Evolutionary conservation across 1,139 yeast species (phyloP), one percentile per base, ranked within the genome.

Genomic region (Arxiozyma heterogenica): DNA sequence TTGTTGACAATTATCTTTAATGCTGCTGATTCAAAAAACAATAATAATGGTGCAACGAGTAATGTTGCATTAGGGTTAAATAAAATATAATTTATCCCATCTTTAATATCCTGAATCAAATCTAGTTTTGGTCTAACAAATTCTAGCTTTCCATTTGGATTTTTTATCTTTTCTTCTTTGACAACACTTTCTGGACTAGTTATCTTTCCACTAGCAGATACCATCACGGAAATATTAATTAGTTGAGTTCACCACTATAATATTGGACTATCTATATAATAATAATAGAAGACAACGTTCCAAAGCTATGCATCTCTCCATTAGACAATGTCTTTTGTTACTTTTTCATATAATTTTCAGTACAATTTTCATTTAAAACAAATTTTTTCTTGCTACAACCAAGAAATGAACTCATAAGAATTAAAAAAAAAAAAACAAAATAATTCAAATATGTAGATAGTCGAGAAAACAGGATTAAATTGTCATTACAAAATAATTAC

Each of bases 1-100:
- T 67, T 68, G 12, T 67, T 58, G 22, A 82, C 75, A 55, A 89
- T 82, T 25, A 75, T 44, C 60, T 84, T 84, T 56, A 80, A 66
- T 0, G 75, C 60, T 4, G 82, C 61, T 1, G 85, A 76, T 50
- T 86, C 82, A 1, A 73, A 44, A 21, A 77, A 54, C 23, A 80
- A 61, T 6, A 84, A 56, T 0, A 79, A 47, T 1, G 87, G 84
- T 21, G 77, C 74, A 1, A 78, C 71, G 6, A 82, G 61, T 8
- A 71, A 58, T 54, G 75, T 74, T 51, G 74, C 74, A 1, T 69
- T 66, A 0, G 86, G 82, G 58, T 81, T 75, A 55, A 73, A 74
- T 4, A 82, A 51, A 15, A 83, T 59, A 12, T 77, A 75, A 4
- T 58, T 42, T 9, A 75, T 48, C 0, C 81, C 86, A 52, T 71